Conservation (phyloP, 2,329 filamentous ascomycete species). For the Decorospora gaudefroyi region DNA sequence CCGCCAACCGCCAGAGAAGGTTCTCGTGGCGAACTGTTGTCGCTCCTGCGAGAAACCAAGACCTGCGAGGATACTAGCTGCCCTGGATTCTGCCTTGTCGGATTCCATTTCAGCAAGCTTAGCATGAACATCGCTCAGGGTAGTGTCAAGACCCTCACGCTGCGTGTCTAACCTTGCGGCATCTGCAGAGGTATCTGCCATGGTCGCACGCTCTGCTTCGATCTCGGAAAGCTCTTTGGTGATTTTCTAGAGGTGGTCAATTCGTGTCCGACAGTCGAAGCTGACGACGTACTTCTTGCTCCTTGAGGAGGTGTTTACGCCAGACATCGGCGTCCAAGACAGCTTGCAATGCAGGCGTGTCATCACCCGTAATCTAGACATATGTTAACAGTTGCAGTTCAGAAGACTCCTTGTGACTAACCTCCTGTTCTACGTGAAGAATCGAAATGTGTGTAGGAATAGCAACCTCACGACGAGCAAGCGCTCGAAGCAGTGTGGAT, state of each 20-base stretch:
- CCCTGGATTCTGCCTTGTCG: conserved; percentile 94
- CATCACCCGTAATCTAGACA: conserved; percentile 82
- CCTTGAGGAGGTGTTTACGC: conserved; percentile 90
- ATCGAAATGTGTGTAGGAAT: conserved; percentile 98
- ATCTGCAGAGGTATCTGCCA: conserved; percentile 92
- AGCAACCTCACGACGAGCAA: conserved; percentile 89
- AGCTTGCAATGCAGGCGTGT: conserved; percentile 91
- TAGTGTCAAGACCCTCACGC: conserved; percentile 86
- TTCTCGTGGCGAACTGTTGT: conserved; percentile 92
- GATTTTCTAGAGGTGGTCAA: conserved; percentile 65
- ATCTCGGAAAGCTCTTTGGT: conserved; percentile 73
- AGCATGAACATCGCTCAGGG: conserved; percentile 84
- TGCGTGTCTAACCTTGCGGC: conserved; percentile 83
- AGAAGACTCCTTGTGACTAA: conserved; percentile 47
- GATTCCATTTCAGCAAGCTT: conserved; percentile 99
- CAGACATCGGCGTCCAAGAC: conserved; percentile 97
- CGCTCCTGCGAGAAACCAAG: conserved; percentile 93
- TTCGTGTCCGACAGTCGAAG: neutral
- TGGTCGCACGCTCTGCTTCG: conserved; percentile 72
- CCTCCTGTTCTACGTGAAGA: conserved; percentile 97
- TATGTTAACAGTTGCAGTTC: conserved; percentile 11
- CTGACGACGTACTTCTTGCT: conserved; percentile 71
- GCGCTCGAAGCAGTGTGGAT: conserved; percentile 84
- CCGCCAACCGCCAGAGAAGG: conserved; percentile 99
- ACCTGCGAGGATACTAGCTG: conserved; percentile 94